Base-by-base conservation (phyloP, 73 alveolate species). In the Paramecium biaurelia region DNA sequence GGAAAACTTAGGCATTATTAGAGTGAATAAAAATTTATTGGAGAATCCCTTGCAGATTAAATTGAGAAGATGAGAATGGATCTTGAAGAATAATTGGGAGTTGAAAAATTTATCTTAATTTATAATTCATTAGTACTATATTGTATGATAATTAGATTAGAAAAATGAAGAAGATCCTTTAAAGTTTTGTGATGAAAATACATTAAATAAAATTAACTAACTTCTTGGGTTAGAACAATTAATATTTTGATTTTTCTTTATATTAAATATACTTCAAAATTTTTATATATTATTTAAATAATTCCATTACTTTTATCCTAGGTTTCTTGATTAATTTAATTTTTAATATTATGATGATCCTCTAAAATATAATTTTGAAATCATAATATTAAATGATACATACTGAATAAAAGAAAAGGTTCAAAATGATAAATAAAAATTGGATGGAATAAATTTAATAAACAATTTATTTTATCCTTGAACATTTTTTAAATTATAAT, bases 21-120 rank as follows among this genome's bases (percentile, higher is more conserved):
- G 11, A 63, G 84, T 32, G 84, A 63, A 63, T 26, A 63, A 26
- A 63, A 63, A 10, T 63, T 63, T 24, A 30, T 5, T 63, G 84
- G 84, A 2, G 84, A 63, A 74, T 74, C 87, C 12, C 37, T 74
- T 12, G 67, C 87, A 21, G 87, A 74, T 37, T 74, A 14, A 32
- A 74, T 74, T 34, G 87, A 74, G 15, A 74, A 37, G 2, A 74
- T 74, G 87, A 74, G 87, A 41, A 74, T 74, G 87, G 87, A 74
- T 37, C 45, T 74, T 32, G 87, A 74, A 37, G 59, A 74, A 23
- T 28, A 21, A 74, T 34, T 74, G 6, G 87, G 87, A 74, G 12
- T 74, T 32, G 37, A 28, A 32, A 74, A 74, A 14, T 74, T 74
- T 74, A 41, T 74, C 14, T 11, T 23, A 28, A 23, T 41, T 37